Percentiles rank a stretch among this genome's conserved stretches.
Evolutionary conservation across 2,329 filamentous ascomycete genomes (phyloP).

Genomic region (Aureobasidium sp.): DNA sequence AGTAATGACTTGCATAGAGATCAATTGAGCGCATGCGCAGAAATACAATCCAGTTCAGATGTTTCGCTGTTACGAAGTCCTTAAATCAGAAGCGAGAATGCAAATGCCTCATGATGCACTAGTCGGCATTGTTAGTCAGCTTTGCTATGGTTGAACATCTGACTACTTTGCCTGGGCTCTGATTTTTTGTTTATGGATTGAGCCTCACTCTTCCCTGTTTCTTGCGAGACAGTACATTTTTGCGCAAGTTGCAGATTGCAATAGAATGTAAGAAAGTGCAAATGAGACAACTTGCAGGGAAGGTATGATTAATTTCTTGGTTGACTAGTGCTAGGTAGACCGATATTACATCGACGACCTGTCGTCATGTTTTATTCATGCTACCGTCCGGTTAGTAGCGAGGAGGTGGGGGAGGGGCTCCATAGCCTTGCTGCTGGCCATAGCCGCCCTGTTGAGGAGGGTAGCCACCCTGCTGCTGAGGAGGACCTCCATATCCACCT

Average conservation of each 20-base stretch:
- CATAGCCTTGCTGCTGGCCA: conserved; percentile 19
- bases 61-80: neutral
- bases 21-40: neutral
- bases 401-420: conserved; percentile 15
- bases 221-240: no score
- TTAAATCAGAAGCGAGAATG: no score
- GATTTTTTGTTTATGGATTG: no score
- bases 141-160: no score
- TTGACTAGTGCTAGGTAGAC: neutral
- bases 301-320: neutral
- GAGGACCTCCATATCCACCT: conserved; percentile 18
- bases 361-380: no score
- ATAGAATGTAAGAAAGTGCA: neutral
- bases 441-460: conserved; percentile 21
- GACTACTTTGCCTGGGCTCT: no score
- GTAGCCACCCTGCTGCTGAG: conserved; percentile 19
- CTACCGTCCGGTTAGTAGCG: neutral
- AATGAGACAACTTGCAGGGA: neutral
- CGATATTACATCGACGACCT: neutral
- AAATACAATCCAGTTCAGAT: neutral
- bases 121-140: no score
- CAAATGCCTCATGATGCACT: no score
- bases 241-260: no score
- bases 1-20: neutral
- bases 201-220: no score